Conservation (phyloP, 352 stramenopile species). For the Globisporangium polare region DNA sequence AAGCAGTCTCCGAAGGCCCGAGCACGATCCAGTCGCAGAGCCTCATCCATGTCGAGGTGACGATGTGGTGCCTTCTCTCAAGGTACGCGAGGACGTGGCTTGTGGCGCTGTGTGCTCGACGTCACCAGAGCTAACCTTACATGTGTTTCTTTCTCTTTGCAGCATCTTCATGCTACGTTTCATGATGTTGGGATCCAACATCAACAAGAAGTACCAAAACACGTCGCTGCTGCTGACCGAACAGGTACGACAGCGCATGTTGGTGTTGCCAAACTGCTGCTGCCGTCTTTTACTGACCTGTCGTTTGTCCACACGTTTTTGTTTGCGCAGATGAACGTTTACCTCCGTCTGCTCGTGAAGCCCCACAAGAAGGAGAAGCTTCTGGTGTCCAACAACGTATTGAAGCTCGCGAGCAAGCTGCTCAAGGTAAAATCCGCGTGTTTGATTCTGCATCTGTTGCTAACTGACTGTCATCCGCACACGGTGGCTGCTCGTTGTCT, state of each 20-base stretch:
- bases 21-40: slow-evolving; percentile 48
- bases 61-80: slow-evolving; percentile 82
- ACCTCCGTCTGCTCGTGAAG: slow-evolving; percentile 77
- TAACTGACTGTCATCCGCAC: not conserved
- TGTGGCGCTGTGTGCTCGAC: slow-evolving; percentile 3
- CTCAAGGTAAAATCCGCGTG: slow-evolving; percentile 50
- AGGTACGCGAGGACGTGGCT: slow-evolving; percentile 32
- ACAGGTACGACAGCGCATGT: slow-evolving; percentile 43
- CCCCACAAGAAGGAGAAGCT: slow-evolving; percentile 89
- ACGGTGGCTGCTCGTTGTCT: not conserved
- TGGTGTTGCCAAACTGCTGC: slow-evolving; percentile 2
- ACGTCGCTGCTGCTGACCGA: slow-evolving; percentile 89
- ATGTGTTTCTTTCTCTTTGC: slow-evolving; percentile 10
- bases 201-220: slow-evolving; percentile 92
- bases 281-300: slow-evolving; percentile 10
- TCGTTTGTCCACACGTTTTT: slow-evolving; percentile 4
- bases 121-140: slow-evolving; percentile 1
- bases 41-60: slow-evolving; percentile 82
- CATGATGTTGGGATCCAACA: slow-evolving; percentile 88
- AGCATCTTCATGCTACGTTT: slow-evolving; percentile 90
- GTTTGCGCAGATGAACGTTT: slow-evolving; percentile 75
- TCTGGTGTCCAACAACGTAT: slow-evolving; percentile 87
- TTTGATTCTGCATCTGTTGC: not conserved
- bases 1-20: slow-evolving; percentile 65
- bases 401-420: slow-evolving; percentile 89